Evolutionary conservation across 129 eudicot genomes (phyloP).

Genomic region (Solidago caesia): DNA sequence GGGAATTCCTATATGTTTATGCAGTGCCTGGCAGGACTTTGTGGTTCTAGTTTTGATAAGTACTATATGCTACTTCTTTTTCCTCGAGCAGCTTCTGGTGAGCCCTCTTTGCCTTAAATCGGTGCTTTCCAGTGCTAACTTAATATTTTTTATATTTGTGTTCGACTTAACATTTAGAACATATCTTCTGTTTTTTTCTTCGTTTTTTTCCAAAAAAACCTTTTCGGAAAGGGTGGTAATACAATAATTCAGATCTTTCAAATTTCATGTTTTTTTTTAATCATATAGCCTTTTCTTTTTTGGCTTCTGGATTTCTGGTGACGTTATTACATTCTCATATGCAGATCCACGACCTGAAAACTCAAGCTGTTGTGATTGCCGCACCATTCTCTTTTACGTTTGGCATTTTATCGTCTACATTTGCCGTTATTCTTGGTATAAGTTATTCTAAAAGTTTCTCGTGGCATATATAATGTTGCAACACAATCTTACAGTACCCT

Average conservation of each 20-base stretch:
- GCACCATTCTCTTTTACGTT: constrained; percentile 86
- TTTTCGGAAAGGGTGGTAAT: background rate
- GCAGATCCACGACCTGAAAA: constrained; percentile 63
- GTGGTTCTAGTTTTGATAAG: constrained; percentile 90
- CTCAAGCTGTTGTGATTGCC: constrained; percentile 69
- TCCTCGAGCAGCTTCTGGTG: constrained; percentile 91
- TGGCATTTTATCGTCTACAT: constrained; percentile 63
- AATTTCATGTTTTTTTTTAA: background rate
- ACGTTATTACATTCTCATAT: background rate
- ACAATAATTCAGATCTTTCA: background rate
- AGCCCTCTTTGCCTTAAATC: constrained; percentile 17
- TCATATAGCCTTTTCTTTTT: background rate
- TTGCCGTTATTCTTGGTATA: constrained; percentile 69
- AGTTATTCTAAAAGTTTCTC: background rate
- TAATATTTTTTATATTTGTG: background rate
- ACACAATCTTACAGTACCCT: constrained; percentile 12
- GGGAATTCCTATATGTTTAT: constrained; percentile 14
- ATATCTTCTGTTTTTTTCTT: too few relatives aligned
- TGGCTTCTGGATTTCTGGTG: background rate
- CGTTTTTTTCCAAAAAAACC: too few relatives aligned
- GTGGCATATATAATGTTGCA: background rate
- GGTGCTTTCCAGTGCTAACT: background rate
- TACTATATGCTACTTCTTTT: constrained; percentile 88
- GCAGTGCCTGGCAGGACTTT: constrained; percentile 96
- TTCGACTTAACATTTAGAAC: background rate